Evolutionary conservation across 2,329 filamentous ascomycete genomes (phyloP).

Genomic region (Fusarium gaditjirri): DNA sequence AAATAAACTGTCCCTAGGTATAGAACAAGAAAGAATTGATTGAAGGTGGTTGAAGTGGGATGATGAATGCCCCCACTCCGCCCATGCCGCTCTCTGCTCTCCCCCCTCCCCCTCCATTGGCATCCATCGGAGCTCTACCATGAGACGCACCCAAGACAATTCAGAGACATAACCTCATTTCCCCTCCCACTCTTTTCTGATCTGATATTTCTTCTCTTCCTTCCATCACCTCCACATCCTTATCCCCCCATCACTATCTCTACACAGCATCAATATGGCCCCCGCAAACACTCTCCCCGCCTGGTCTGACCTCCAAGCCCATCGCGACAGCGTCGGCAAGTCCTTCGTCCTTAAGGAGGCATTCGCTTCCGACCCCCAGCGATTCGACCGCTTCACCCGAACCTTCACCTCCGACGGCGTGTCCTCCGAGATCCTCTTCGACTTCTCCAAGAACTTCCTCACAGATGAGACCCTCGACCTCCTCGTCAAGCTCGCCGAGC

Average conservation of each 20-base stretch:
- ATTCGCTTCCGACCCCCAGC: constrained; percentile 86
- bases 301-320: constrained; percentile 91
- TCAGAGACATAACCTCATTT: constrained; percentile 26
- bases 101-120: constrained; percentile 30
- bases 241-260: neutral
- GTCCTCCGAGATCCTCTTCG: constrained; percentile 92
- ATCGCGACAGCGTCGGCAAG: constrained; percentile 87
- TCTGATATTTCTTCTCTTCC: neutral
- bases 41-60: constrained; percentile 25
- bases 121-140: neutral
- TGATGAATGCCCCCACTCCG: constrained; percentile 39
- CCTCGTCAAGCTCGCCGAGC: constrained; percentile 88
- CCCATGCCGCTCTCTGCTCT: constrained; percentile 15
- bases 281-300: constrained; percentile 87
- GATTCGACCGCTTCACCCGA: constrained; percentile 90
- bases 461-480: constrained; percentile 91
- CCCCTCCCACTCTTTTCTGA: constrained; percentile 23
- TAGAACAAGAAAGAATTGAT: neutral
- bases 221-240: neutral
- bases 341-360: constrained; percentile 92
- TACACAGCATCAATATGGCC: constrained; percentile 63
- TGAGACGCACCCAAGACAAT: constrained; percentile 12
- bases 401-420: constrained; percentile 84
- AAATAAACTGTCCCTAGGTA: neutral
- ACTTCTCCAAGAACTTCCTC: constrained; percentile 99